A percentile compares a stretch with the other conserved stretches of the same genome.
Conservation (phyloP, 2,329 filamentous ascomycete species). For the Thielaviopsis musarum region DNA sequence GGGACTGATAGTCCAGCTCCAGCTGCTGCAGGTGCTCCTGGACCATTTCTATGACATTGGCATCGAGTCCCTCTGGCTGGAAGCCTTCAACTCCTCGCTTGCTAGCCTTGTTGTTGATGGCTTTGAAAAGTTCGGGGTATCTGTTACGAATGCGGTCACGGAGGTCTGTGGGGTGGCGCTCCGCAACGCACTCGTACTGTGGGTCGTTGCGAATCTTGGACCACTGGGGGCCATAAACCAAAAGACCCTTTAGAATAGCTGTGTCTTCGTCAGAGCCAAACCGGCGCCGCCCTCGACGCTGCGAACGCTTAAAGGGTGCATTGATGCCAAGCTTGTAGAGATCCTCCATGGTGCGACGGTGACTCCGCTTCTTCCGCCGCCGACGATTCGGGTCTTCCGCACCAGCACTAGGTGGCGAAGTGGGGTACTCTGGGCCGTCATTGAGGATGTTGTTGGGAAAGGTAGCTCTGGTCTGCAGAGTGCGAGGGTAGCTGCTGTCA, state of each 20-base stretch:
- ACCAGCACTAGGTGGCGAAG: conserved; percentile 16
- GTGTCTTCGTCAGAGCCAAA: conserved; percentile 47
- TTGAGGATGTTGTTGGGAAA: conserved; percentile 13
- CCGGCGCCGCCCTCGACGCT: conserved; percentile 39
- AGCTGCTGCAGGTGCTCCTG: conserved; percentile 27
- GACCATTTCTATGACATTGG: conserved; percentile 32
- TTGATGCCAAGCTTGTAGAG: conserved; percentile 41
- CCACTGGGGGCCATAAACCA: conserved; percentile 45
- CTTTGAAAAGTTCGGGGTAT: conserved; percentile 32
- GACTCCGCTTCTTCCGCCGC: conserved; percentile 34
- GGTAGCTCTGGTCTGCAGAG: not conserved
- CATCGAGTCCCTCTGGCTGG: conserved; percentile 30
- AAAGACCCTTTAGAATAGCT: conserved; percentile 43
- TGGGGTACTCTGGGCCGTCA: conserved; percentile 15
- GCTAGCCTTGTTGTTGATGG: conserved; percentile 1
- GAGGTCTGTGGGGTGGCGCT: conserved; percentile 43
- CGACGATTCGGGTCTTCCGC: conserved; percentile 16
- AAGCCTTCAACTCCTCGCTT: conserved; percentile 15
- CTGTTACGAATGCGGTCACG: conserved; percentile 48
- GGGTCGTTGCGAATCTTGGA: conserved; percentile 47
- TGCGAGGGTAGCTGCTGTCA: not conserved
- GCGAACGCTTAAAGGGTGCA: conserved; percentile 44
- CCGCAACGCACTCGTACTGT: conserved; percentile 36
- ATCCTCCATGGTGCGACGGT: conserved; percentile 39
- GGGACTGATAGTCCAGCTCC: not conserved